Conservation (phyloP, 2,329 filamentous ascomycete species). For the Neurospora sp. region DNA sequence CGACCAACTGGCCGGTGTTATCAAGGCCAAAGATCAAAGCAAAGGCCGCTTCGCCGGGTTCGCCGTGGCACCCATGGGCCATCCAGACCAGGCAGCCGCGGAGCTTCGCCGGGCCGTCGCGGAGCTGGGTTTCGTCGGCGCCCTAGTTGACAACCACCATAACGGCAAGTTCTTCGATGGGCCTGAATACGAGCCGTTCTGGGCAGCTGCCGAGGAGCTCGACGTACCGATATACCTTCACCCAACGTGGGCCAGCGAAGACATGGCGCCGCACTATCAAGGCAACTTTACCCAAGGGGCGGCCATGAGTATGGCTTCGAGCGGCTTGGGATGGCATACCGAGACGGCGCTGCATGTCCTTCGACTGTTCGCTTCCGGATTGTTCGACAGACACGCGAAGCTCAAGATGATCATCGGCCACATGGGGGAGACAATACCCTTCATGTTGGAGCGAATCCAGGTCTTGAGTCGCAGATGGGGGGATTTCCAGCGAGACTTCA, state of each 20-base stretch:
- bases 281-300: constrained; percentile 22
- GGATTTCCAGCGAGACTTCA: constrained; percentile 27
- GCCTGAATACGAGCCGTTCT: constrained; percentile 32
- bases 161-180: constrained; percentile 33
- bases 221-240: constrained; percentile 35
- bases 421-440: constrained; percentile 44
- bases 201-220: constrained; percentile 26
- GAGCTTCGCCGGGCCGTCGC: constrained; percentile 31
- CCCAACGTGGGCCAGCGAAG: constrained; percentile 25
- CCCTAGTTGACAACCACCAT: constrained; percentile 34
- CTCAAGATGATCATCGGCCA: constrained; percentile 47
- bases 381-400: constrained; percentile 44
- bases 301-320: constrained; percentile 26
- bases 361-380: constrained; percentile 38
- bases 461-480: constrained; percentile 21
- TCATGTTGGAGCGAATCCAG: constrained; percentile 39
- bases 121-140: constrained; percentile 36
- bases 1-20: constrained; percentile 16
- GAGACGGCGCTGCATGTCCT: constrained; percentile 39
- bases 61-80: constrained; percentile 23
- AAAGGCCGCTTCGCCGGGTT: constrained; percentile 18
- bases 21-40: constrained; percentile 4
- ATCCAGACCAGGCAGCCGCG: constrained; percentile 28
- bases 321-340: constrained; percentile 40
- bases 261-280: constrained; percentile 19